A percentile compares a stretch with the other conserved stretches of the same genome.
Conservation (phyloP, 352 stramenopile species). For the Phytophthora multivora region DNA sequence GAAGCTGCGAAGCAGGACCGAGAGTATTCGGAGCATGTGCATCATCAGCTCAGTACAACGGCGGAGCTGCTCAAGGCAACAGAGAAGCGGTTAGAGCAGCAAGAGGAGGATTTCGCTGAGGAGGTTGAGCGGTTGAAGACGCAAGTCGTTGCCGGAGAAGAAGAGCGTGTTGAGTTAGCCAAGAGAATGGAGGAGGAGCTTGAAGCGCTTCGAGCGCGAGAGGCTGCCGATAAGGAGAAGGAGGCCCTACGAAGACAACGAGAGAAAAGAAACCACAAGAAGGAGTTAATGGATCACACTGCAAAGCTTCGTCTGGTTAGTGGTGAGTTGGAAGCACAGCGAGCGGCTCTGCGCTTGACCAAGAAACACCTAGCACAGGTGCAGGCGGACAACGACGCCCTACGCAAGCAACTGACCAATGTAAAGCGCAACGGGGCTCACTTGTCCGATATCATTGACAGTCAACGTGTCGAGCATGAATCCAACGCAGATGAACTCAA, state of each 20-base stretch:
- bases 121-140: constrained; percentile 24
- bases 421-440: constrained; percentile 48
- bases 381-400: constrained; percentile 38
- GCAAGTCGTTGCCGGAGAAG: constrained; percentile 13
- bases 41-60: constrained; percentile 61
- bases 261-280: constrained; percentile 35
- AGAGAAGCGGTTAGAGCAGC: constrained; percentile 53
- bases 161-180: constrained; percentile 8
- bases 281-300: constrained; percentile 31
- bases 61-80: constrained; percentile 63
- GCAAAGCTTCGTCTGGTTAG: constrained; percentile 26
- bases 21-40: constrained; percentile 61
- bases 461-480: constrained; percentile 36
- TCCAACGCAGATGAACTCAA: constrained; percentile 29
- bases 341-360: constrained; percentile 26
- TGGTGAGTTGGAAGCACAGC: constrained; percentile 48
- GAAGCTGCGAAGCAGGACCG: constrained; percentile 43
- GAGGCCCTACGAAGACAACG: constrained; percentile 15
- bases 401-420: constrained; percentile 44
- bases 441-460: constrained; percentile 48
- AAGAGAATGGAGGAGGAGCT: constrained; percentile 33
- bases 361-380: constrained; percentile 48
- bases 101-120: constrained; percentile 30
- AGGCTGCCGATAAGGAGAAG: constrained; percentile 33
- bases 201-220: not conserved